phyloP scores from a whole-genome alignment of 108 stramenopile species.

The Nitzschia palea region DNA sequence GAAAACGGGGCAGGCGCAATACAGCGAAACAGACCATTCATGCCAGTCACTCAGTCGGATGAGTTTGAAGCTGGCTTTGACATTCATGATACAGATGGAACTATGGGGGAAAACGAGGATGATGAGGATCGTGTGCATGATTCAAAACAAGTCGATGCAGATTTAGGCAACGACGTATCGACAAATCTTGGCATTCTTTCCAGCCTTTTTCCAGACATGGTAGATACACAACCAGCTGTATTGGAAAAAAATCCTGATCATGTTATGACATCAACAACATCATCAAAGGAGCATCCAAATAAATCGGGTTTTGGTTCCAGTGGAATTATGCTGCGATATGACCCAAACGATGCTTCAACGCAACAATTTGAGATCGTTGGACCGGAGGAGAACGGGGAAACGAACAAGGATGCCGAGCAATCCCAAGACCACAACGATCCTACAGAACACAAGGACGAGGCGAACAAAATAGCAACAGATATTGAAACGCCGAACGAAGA shows the following conservation, averaged over 20 bases:
- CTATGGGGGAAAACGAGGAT: conserved; percentile 26
- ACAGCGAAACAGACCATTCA: not conserved
- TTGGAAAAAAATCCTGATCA: conserved; percentile 27
- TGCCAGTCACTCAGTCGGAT: conserved; percentile 20
- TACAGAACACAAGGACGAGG: conserved; percentile 5
- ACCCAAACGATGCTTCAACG: conserved; percentile 48
- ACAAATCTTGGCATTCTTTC: conserved; percentile 54
- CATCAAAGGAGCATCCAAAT: conserved; percentile 1
- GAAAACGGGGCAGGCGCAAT: not conserved
- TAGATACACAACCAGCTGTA: conserved; percentile 4
- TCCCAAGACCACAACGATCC: conserved; percentile 7
- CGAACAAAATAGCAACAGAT: not conserved
- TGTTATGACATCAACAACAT: not conserved
- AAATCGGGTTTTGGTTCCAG: conserved; percentile 12
- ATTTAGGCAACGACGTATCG: conserved; percentile 55
- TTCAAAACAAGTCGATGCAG: conserved; percentile 13
- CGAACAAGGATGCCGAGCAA: conserved; percentile 3
- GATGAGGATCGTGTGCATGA: conserved; percentile 14
- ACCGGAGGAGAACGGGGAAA: conserved; percentile 1
- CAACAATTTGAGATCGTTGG: conserved; percentile 30
- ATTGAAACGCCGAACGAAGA: not conserved
- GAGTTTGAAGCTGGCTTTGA: conserved; percentile 59
- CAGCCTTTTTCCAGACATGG: conserved; percentile 47
- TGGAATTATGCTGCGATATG: conserved; percentile 58
- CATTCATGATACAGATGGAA: conserved; percentile 29